phyloP scores from a whole-genome alignment of 2,329 filamentous ascomycete species.

The Thielaviopsis euricoi region DNA sequence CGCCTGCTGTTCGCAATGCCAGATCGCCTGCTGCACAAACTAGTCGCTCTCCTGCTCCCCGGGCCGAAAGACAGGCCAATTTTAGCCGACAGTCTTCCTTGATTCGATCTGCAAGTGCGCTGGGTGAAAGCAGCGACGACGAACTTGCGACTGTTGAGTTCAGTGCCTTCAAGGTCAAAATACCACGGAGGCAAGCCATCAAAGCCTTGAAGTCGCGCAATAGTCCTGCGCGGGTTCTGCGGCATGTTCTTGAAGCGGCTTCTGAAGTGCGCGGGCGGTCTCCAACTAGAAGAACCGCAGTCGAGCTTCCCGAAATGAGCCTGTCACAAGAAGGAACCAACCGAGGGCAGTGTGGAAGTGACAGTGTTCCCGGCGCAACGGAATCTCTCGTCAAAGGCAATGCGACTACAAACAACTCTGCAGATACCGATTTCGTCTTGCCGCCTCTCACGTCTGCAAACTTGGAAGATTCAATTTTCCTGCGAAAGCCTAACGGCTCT shows the following conservation, averaged over 20 bases:
- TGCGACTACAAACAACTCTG: no score
- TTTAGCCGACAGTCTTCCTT: background rate
- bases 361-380: background rate
- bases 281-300: background rate
- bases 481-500: background rate
- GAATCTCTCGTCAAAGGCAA: background rate
- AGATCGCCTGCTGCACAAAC: background rate
- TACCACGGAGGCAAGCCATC: background rate
- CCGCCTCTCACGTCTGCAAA: background rate
- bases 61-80: background rate
- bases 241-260: background rate
- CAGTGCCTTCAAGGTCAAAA: background rate
- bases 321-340: background rate
- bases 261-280: background rate
- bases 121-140: conserved; percentile 2
- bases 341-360: background rate
- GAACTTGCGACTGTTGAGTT: conserved; percentile 4
- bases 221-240: background rate
- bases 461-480: background rate
- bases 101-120: background rate
- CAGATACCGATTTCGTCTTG: background rate
- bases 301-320: background rate
- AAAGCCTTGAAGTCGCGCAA: background rate
- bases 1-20: background rate
- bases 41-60: background rate